Conservation (phyloP, 345 rosid species). For the Eucalyptus tenuipes region DNA sequence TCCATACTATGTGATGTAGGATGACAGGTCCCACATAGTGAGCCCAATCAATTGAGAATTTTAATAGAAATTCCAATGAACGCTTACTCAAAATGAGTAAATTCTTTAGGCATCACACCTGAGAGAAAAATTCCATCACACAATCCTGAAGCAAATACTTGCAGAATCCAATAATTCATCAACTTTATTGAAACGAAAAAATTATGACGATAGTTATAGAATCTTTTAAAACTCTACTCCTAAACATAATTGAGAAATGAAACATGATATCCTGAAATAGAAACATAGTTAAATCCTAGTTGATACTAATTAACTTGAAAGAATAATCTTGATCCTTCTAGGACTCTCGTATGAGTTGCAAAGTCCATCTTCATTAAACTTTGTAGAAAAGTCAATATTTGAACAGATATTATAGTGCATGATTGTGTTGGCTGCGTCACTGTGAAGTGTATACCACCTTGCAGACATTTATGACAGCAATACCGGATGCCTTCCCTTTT, state of each 20-base stretch:
- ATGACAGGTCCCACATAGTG: background rate
- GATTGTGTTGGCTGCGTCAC: background rate
- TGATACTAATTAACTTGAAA: background rate
- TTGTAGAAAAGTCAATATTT: background rate
- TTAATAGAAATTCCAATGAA: background rate
- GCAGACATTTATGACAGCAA: background rate
- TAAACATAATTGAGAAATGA: background rate
- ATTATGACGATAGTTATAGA: background rate
- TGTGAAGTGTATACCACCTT: background rate
- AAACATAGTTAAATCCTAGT: background rate
- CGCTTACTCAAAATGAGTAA: background rate
- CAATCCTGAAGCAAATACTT: background rate
- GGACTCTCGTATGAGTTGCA: background rate
- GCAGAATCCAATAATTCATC: background rate
- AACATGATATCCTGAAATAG: background rate
- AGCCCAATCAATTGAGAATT: background rate
- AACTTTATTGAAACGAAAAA: background rate
- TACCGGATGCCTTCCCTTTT: background rate
- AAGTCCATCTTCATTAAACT: background rate
- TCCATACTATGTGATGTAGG: background rate
- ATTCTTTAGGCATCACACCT: background rate
- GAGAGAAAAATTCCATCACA: background rate
- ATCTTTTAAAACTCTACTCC: background rate
- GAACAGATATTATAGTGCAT: background rate
- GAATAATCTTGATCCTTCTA: background rate